These are phyloP conservation scores for Neofusicoccum sp. DNA, from an alignment of 2,329 filamentous ascomycete species.

Conservation along the genomic window DNA sequence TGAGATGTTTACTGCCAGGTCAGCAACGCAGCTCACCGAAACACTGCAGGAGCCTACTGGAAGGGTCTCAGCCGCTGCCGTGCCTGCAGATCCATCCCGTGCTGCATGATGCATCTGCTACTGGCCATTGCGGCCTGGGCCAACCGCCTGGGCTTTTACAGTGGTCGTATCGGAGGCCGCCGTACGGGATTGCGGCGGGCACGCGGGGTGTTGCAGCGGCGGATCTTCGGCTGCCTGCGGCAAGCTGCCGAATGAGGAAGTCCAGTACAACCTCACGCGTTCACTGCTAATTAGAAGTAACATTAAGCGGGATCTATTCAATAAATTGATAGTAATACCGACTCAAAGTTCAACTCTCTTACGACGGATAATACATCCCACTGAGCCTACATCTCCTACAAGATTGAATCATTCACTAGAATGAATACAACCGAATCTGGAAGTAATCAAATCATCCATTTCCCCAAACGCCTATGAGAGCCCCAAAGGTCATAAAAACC, in stretches of 20 bases:
- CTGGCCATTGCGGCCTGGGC: neutral
- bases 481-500: too few relatives aligned
- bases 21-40: neutral
- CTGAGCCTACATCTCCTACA: too few relatives aligned
- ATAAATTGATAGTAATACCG: too few relatives aligned
- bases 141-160: neutral
- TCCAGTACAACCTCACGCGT: neutral
- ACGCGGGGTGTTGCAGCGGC: neutral
- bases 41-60: neutral
- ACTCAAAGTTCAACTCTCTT: too few relatives aligned
- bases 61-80: neutral
- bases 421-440: too few relatives aligned
- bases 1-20: neutral
- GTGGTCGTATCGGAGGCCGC: neutral
- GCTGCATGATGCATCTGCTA: neutral
- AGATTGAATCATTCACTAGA: too few relatives aligned
- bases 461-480: too few relatives aligned
- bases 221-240: neutral
- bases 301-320: too few relatives aligned
- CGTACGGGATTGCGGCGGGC: neutral
- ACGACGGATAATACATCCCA: too few relatives aligned
- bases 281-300: neutral
- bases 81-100: slow-evolving; percentile 10
- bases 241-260: neutral
- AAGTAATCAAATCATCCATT: too few relatives aligned